Evolutionary conservation across 805 yeast genomes (phyloP), one percentile per base, ranked within the genome.

Genomic region (Lachancea lanzarotensis): DNA sequence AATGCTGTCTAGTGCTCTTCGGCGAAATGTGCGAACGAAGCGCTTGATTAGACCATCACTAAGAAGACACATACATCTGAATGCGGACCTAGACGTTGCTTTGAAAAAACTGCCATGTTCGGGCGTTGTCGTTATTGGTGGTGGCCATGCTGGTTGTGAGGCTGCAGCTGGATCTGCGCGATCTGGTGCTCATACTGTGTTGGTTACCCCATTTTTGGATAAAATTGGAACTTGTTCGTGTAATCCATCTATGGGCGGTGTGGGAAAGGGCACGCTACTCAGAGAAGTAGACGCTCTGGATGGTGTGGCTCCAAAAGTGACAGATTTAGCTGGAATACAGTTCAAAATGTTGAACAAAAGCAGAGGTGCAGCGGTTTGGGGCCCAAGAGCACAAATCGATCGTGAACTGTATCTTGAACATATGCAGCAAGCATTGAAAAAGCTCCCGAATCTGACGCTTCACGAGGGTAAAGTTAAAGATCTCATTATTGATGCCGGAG

Each of bases 71-170:
- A 13, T 44, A 12, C 12, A 13, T 18, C 16, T 44, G 13, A 44
- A 38, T 35, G 43, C 43, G 1, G 47, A 44, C 7, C 33, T 44
- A 6, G 17, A 17, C 29, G 10, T 16, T 15, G 31, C 34, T 6
- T 34, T 44, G 31, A 26, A 19, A 8, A 38, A 44, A 27, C 25
- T 44, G 17, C 47, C 47, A 13, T 32, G 38, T 32, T 46, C 49
- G 19, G 56, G 56, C 22, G 96, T 89, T 0, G 74, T 91, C 1
- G 91, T 93, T 3, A 79, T 93, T 17, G 99, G 99, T 3, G 99
- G 95, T 11, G 99, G 99, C 0, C 99, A 93, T 69, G 98, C 98
- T 30, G 99, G 99, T 11, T 82, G 95, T 54, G 99, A 93, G 65
- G 98, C 99, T 0, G 93, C 96, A 2, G 74, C 96, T 0, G 98